Base-by-base conservation (phyloP, 2,329 filamentous ascomycete species). In the Neodidymelliopsis sp. region DNA sequence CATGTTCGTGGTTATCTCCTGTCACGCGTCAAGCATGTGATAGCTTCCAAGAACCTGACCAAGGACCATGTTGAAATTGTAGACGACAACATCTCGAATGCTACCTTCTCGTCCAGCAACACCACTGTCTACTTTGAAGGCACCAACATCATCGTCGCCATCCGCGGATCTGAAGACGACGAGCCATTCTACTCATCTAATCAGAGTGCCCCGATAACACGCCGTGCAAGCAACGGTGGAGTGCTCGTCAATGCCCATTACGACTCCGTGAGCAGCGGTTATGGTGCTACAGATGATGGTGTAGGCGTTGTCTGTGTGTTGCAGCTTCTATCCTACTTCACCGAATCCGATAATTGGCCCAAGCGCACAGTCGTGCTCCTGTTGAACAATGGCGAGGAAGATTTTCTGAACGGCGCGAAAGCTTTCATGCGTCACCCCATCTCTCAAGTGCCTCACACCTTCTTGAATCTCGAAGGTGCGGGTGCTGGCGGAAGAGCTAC, bases 321-420 rank as follows among this genome's bases (percentile, higher is more conserved):
- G 36, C 91, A 97, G 70, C 77, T 97, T 37, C 81, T 97, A 53
- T 89, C 87, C 54, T 90, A 96, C 73, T 97, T 96, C 69, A 91
- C 90, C 1, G 65, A 70, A 15, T 81, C 81, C 2, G 75, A 83
- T 0, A 84, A 89, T 56, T 85, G 85, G 65, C 92, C 92, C 2
- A 87, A 85, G 64, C 84, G 87, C 59, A 93, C 92, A 2, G 81
- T 99, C 31, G 84, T 97, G 11, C 81, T 91, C 8, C 80, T 97
- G 20, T 82, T 97, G 67, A 99, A 99, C 79, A 97, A 97, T 66
- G 93, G 89, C 25, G 94, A 99, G 68, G 94, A 99, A 70, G 93
- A 97, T 65, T 94, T 86, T 25, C 78, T 97, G 9, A 90, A 95
- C 57, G 94, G 94, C 1, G 91, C 93, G 6, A 84, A 85, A 52